Base-by-base conservation (phyloP, 768 basidiomycete species). In the Polyporus arcularius region DNA sequence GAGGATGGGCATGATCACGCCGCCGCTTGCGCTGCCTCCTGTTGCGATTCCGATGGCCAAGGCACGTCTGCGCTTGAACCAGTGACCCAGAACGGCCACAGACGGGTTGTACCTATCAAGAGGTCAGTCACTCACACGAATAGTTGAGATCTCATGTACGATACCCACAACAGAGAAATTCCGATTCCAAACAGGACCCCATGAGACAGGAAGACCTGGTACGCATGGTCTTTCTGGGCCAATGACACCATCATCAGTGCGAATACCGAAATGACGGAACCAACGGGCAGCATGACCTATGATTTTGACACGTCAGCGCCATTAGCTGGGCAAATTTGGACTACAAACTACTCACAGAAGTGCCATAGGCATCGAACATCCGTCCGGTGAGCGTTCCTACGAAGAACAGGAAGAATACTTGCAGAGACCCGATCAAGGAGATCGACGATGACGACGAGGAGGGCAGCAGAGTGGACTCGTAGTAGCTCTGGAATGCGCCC, bases 1-100 rank as follows among this genome's bases (percentile, higher is more conserved):
- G 59, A 85, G 73, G 41, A 85, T 75, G 4, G 84, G 84, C 62
- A 81, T 81, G 16, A 84, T 53, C 53, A 81, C 77, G 4, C 81
- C 83, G 21, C 84, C 83, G 35, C 81, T 41, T 32, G 81, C 80
- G 32, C 68, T 57, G 10, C 79, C 79, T 28, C 74, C 68, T 0
- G 74, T 70, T 21, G 75, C 69, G 18, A 79, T 41, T 6, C 78
- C 78, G 21, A 76, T 72, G 0, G 76, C 80, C n/a, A 76, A 65
- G 3, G 72, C 72, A 8, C 78, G 67, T 15, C 70, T 66, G 5
- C 61, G 62, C 14, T 68, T 67, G 72, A 80, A 79, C 68, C 72
- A 73, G 60, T 78, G 77, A 0, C 73, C 65, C 1, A 72, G 58
- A 3, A 75, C 67, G 2, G 71, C 69, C 11, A 76, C 49, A 0